Evolutionary conservation across 805 yeast genomes (phyloP).

Genomic region (Candida montana): DNA sequence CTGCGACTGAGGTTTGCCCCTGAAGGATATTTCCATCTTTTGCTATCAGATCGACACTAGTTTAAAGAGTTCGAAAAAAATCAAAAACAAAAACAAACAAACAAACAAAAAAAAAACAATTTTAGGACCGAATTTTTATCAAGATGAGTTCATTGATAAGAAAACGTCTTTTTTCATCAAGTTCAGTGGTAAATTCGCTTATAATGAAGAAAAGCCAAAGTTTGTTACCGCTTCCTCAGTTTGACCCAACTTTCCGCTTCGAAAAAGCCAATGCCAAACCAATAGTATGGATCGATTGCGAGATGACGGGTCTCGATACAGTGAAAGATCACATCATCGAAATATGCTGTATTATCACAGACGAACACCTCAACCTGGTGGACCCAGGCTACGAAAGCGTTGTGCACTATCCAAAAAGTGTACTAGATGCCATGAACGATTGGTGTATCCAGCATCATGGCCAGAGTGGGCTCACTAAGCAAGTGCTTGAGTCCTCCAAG

Average conservation of each 20-base stretch:
- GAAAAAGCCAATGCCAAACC: conserved; percentile 27
- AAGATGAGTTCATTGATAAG: too few relatives aligned
- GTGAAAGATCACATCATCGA: conserved; percentile 81
- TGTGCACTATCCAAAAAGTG: conserved; percentile 57
- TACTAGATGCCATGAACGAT: conserved; percentile 69
- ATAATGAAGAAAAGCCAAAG: conserved; percentile 1
- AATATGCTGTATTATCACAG: conserved; percentile 86
- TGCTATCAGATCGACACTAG: too few relatives aligned
- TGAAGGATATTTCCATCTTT: conserved; percentile 11
- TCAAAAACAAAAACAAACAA: too few relatives aligned
- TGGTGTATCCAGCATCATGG: conserved; percentile 90
- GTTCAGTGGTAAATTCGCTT: neutral
- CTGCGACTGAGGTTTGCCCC: conserved; percentile 8
- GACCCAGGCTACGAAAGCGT: conserved; percentile 83
- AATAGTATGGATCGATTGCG: conserved; percentile 95
- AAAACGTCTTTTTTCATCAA: neutral
- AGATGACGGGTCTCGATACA: conserved; percentile 95
- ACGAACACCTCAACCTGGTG: conserved; percentile 65
- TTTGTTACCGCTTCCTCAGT: conserved; percentile 12
- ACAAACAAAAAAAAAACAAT: too few relatives aligned
- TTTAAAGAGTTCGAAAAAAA: too few relatives aligned
- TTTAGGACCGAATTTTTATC: too few relatives aligned
- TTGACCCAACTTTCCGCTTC: conserved; percentile 9
- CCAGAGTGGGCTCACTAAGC: conserved; percentile 64
- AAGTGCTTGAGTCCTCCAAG: conserved; percentile 51